Percentiles rank a stretch among this genome's conserved stretches.
phyloP scores from a whole-genome alignment of 371 early-diverging fungal genomes.

The Mucor circinelloides region DNA sequence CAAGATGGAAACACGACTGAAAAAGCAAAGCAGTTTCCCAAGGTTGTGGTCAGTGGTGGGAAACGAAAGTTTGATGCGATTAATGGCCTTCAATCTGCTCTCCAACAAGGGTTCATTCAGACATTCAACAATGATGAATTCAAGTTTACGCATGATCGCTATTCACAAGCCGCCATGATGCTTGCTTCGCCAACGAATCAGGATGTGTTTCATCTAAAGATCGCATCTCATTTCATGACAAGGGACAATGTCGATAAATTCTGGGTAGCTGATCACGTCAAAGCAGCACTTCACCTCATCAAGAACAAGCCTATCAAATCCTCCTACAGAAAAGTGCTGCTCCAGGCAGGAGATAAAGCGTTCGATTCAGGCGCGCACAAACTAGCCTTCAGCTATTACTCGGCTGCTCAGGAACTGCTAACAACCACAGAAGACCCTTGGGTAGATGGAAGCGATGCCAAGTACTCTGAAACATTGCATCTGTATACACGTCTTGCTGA shows the following conservation, averaged over 20 bases:
- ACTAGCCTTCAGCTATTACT: conserved; percentile 43
- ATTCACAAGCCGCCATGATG: conserved; percentile 49
- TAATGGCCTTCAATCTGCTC: conserved; percentile 48
- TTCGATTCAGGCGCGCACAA: conserved; percentile 48
- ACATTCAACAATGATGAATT: conserved; percentile 44
- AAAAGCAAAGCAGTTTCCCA: background rate
- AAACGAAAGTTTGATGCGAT: conserved; percentile 36
- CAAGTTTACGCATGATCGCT: conserved; percentile 48
- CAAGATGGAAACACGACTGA: background rate
- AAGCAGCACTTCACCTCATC: conserved; percentile 80
- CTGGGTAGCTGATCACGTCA: conserved; percentile 72
- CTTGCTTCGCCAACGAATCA: conserved; percentile 32
- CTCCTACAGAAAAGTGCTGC: conserved; percentile 35
- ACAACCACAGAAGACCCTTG: conserved; percentile 29
- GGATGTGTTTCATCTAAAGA: conserved; percentile 38
- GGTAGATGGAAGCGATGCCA: conserved; percentile 42
- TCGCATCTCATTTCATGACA: conserved; percentile 41
- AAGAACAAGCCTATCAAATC: conserved; percentile 55
- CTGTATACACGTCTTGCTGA: conserved; percentile 47
- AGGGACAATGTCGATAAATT: conserved; percentile 38
- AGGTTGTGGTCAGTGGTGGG: background rate
- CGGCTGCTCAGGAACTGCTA: conserved; percentile 34
- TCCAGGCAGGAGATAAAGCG: conserved; percentile 47
- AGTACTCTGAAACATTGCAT: conserved; percentile 45
- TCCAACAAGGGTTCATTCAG: conserved; percentile 51